Conservation (phyloP, 2,329 filamentous ascomycete genomes). For the Xylaria hypoxylon region DNA sequence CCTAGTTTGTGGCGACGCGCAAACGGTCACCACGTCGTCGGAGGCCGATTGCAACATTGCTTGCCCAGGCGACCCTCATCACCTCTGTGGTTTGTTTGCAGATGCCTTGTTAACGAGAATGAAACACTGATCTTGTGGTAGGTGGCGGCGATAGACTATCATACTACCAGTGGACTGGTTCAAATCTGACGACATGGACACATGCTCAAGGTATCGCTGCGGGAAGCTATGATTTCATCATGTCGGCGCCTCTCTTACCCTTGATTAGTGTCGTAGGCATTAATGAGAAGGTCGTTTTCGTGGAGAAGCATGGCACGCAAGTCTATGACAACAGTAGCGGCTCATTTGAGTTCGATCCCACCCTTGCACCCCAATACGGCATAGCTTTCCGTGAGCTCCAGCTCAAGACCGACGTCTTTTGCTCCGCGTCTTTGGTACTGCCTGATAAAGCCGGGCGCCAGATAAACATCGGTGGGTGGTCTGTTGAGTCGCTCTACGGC, state of each 20-base stretch:
- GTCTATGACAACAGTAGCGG: constrained; percentile 66
- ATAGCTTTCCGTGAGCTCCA: constrained; percentile 66
- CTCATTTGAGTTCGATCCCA: constrained; percentile 68
- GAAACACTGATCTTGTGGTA: constrained; percentile 19
- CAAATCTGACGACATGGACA: constrained; percentile 61
- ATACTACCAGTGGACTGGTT: constrained; percentile 62
- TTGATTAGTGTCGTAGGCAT: constrained; percentile 64
- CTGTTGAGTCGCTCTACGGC: constrained; percentile 64
- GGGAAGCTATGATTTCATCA: constrained; percentile 65
- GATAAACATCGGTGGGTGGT: constrained; percentile 69
- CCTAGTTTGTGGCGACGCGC: constrained; percentile 53
- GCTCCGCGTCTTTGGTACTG: constrained; percentile 66
- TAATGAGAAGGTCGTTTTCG: constrained; percentile 66
- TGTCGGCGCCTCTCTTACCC: constrained; percentile 65
- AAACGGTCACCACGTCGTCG: constrained; percentile 47
- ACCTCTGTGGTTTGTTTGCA: constrained; percentile 51
- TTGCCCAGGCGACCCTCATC: constrained; percentile 52
- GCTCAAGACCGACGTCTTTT: constrained; percentile 69
- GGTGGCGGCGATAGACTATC: constrained; percentile 58
- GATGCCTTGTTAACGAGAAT: not conserved
- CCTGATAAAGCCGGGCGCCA: constrained; percentile 69
- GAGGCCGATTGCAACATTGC: constrained; percentile 56
- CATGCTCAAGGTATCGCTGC: constrained; percentile 62
- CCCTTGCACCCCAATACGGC: constrained; percentile 57
- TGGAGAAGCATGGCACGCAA: constrained; percentile 68